These are phyloP conservation scores for Adansonia digitata DNA, from an alignment of 345 rosid species.

Conservation along the genomic window DNA sequence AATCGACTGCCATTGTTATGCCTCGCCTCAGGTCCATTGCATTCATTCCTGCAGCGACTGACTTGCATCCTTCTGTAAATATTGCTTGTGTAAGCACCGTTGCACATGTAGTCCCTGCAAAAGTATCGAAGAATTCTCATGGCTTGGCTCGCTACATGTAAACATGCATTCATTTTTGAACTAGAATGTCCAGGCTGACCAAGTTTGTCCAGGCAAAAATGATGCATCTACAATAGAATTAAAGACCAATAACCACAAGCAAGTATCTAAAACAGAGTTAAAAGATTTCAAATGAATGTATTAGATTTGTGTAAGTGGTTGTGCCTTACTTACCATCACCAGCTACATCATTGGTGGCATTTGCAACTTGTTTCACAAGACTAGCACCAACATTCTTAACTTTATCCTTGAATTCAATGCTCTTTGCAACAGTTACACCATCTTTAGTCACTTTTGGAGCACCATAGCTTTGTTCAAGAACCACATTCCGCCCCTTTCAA, in stretches of 20 bases:
- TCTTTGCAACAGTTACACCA: constrained; percentile 97
- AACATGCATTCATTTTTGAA: background rate
- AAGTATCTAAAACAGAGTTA: background rate
- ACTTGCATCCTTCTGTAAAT: constrained; percentile 89
- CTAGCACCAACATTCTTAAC: constrained; percentile 93
- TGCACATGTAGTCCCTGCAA: constrained; percentile 96
- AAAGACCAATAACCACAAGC: background rate
- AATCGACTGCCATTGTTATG: constrained; percentile 86
- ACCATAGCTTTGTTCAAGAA: constrained; percentile 92
- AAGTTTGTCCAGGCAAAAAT: background rate
- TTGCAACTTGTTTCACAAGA: constrained; percentile 98
- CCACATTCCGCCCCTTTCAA: constrained; percentile 84
- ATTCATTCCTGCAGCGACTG: constrained; percentile 96
- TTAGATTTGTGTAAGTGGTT: background rate
- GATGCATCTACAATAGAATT: background rate
- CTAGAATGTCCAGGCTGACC: background rate
- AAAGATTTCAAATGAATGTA: background rate
- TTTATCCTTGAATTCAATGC: constrained; percentile 88
- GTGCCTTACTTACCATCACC: constrained; percentile 79
- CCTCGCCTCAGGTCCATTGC: constrained; percentile 96
- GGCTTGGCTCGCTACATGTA: background rate
- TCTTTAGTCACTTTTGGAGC: constrained; percentile 98
- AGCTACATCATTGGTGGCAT: constrained; percentile 93
- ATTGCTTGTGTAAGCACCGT: constrained; percentile 86
- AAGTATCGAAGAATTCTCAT: background rate